A percentile compares a stretch with the other conserved stretches of the same genome.
Evolutionary conservation across 2,329 filamentous ascomycete species (phyloP).

Genomic region (Didymella pinodella): DNA sequence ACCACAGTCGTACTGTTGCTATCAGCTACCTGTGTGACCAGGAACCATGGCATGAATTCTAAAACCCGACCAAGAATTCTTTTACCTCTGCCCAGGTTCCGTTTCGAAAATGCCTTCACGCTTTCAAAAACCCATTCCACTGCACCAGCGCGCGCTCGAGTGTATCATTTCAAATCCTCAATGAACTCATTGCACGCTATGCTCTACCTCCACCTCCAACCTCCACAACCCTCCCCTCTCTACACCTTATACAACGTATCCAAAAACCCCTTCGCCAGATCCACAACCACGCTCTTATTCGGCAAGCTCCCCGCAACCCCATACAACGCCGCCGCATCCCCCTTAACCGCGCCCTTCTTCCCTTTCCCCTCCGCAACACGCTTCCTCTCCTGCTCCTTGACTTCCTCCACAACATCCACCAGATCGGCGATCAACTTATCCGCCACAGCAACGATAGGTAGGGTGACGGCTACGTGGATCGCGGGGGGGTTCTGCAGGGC

Average conservation of each 20-base stretch:
- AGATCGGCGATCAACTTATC: slow-evolving; percentile 80
- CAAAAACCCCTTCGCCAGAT: slow-evolving; percentile 88
- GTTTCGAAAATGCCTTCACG: no score
- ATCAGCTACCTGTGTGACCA: no score
- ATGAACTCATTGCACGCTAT: background rate
- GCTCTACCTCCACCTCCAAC: no score
- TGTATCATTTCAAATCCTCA: no score
- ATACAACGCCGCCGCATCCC: slow-evolving; percentile 88
- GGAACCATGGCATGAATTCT: no score
- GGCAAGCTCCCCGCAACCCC: slow-evolving; percentile 94
- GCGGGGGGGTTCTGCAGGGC: slow-evolving; percentile 90
- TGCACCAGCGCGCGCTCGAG: no score
- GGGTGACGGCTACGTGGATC: slow-evolving; percentile 91
- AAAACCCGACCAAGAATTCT: no score
- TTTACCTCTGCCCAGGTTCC: no score
- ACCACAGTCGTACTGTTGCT: no score
- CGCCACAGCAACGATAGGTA: slow-evolving; percentile 82
- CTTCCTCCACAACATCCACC: slow-evolving; percentile 67
- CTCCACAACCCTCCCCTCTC: no score
- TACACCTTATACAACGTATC: slow-evolving; percentile 90
- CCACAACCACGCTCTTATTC: slow-evolving; percentile 93
- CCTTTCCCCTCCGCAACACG: slow-evolving; percentile 73
- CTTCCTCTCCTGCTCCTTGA: slow-evolving; percentile 82
- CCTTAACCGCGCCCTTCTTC: slow-evolving; percentile 65
- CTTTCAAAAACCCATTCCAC: no score